Base-by-base conservation (phyloP, 139 green algal genomes). In the Nannochloris sp. region DNA sequence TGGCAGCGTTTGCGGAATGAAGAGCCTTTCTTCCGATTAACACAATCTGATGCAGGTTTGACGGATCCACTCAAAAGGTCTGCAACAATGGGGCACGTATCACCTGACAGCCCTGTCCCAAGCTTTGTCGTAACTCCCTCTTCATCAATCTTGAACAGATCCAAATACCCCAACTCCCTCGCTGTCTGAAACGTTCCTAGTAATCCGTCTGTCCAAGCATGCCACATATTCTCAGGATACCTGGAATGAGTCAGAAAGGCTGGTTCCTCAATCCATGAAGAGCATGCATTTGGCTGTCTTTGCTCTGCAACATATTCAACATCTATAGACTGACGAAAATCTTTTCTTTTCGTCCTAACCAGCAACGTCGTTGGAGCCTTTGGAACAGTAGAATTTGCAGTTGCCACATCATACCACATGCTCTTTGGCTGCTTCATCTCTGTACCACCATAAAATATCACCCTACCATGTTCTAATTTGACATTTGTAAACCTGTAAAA, bases 401-500 rank as follows among this genome's bases (percentile, higher is more conserved):
- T 64, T 5, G 58, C 8, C n/a, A 64, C 58, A 64, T 64, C 43
- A 51, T 64, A 64, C 43, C 40, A 64, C 25, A 31, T 51, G 5
- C 25, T 59, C 23, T 28, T 28, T 51, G 58, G 58, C 6, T 29
- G 23, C 6, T 50, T 49, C 20, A 51, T 17, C n/a, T 56, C 48
- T 44, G 60, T 37, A 23, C 60, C 36, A 17, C 33, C 36, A 57
- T 56, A 66, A 28, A 66, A 53, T 12, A 49, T 8, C 13, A 66
- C 14, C 14, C 11, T 23, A 6, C 20, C 20, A 14, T 37, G n/a
- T 20, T 59, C 36, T 23, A 66, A 43, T 20, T 45, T 51, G 25
- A 66, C 60, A 57, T 66, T 66, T 3, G 33, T 59, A 31, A 66
- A 66, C 26, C 60, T 66, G n/a, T 55, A 66, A 43, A 59, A 66